Base-by-base conservation (phyloP, 2,329 filamentous ascomycete species). In the Rutstroemia sp. region DNA sequence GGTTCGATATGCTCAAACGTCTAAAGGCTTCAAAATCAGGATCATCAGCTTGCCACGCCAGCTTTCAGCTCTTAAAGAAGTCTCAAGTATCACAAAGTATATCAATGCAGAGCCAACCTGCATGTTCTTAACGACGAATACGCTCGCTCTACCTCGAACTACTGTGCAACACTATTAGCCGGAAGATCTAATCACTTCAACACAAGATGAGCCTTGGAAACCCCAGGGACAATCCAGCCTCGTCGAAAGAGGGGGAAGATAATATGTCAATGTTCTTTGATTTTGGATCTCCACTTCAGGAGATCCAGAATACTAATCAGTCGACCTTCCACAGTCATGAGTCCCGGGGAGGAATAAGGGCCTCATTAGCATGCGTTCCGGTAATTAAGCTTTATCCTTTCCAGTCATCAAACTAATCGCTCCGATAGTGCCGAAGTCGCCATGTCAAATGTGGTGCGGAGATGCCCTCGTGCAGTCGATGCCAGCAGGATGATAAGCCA, bases 371-470 rank as follows among this genome's bases (percentile, higher is more conserved):
- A 49, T 74, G 72, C 48, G 68, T 76, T 68, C 79, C 81, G n/a
- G 65, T 67, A 58, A 57, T 58, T 12, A n/a, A 54, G 17, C 3
- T 19, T 36, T 14, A 39, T 21, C 4, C 16, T 17, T 23, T n/a
- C 8, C 30, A 21, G 14, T 30, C 21, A 17, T 40, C 42, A 40
- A 42, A 39, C 52, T 55, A 44, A 55, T 38, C 16, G 42, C 21
- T 53, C 47, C 16, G 39, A 48, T 17, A 65, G 64, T 68, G 66
- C 54, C 72, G 70, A 51, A 70, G 64, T 56, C 72, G 69, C 30
- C 73, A 73, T 65, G 67, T 76, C 34, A 76, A 75, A 68, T 79
- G 75, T 60, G 76, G 77, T 59, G 75, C 72, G 39, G 71, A 68
- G 46, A 69, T 68, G 56, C 76, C 76, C 27, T 63, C 63, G 17